Evolutionary conservation across 148 eudicot species (phyloP).

Genomic region (Pharnaceum exiguum): DNA sequence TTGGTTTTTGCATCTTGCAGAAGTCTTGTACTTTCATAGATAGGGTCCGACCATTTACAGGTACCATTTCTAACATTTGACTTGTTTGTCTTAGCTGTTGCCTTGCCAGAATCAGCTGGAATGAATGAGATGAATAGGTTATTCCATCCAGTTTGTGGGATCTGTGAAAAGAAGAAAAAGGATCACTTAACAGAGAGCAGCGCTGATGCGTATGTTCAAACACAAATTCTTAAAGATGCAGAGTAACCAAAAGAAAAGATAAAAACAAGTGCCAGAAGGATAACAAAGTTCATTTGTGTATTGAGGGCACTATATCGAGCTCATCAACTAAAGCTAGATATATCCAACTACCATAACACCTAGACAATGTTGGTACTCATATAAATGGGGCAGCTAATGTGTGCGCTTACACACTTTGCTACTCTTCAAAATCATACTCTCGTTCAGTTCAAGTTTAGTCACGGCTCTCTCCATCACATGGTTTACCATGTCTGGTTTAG

Average conservation of each 20-base stretch:
- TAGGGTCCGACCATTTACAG: constrained; percentile 98
- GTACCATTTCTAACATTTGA: constrained; percentile 91
- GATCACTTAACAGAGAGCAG: not conserved
- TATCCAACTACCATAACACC: too few species aligned
- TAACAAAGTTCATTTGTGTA: too few species aligned
- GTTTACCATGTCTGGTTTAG: too few species aligned
- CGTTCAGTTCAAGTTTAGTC: too few species aligned
- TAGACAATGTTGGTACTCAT: too few species aligned
- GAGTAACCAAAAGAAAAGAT: not conserved
- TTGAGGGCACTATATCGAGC: too few species aligned
- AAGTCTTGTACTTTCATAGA: constrained; percentile 96
- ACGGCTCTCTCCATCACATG: too few species aligned
- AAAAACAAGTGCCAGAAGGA: too few species aligned
- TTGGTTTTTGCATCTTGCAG: constrained; percentile 78
- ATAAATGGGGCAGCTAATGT: too few species aligned
- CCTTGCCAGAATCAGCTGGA: constrained; percentile 85
- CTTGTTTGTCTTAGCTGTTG: constrained; percentile 87
- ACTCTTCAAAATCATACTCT: too few species aligned
- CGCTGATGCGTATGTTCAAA: not conserved
- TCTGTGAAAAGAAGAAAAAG: constrained; percentile 36
- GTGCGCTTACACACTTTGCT: too few species aligned
- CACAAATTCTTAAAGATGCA: not conserved
- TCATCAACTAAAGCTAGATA: too few species aligned
- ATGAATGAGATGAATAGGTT: constrained; percentile 79
- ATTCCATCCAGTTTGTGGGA: constrained; percentile 92